A percentile compares a stretch with the other conserved stretches of the same genome.
phyloP scores from a whole-genome alignment of 495 filamentous ascomycete species.

The Lepidopterella palustris region DNA sequence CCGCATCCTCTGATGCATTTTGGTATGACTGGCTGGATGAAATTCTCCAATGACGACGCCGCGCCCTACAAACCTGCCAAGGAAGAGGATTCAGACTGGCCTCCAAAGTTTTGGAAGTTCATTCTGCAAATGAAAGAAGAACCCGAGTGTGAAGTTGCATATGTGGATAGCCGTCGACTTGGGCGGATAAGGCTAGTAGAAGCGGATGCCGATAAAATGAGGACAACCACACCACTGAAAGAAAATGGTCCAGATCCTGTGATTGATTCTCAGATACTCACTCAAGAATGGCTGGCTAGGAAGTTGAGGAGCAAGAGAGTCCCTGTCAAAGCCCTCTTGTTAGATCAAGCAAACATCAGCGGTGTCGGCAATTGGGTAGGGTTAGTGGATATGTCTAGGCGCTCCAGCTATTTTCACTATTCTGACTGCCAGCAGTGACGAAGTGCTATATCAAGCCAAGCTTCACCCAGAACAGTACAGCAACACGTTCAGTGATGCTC shows the following conservation, averaged over 20 bases:
- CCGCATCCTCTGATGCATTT: conserved; percentile 91
- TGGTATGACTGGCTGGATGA: conserved; percentile 87
- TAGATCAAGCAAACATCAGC: conserved; percentile 84
- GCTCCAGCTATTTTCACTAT: neutral
- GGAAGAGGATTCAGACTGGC: conserved; percentile 62
- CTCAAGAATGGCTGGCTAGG: conserved; percentile 58
- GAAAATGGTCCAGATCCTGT: conserved; percentile 94
- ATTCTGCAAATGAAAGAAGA: conserved; percentile 57
- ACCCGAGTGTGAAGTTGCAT: conserved; percentile 65
- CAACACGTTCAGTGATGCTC: conserved; percentile 66
- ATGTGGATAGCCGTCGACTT: conserved; percentile 74
- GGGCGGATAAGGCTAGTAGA: conserved; percentile 74
- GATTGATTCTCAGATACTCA: conserved; percentile 68
- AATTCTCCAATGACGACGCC: conserved; percentile 68
- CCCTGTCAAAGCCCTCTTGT: conserved; percentile 76
- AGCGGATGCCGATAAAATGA: conserved; percentile 66
- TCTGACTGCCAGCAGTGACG: conserved; percentile 47
- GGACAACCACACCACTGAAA: conserved; percentile 69
- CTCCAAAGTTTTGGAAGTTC: conserved; percentile 88
- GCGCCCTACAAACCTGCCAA: conserved; percentile 70
- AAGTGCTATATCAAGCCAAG: conserved; percentile 78
- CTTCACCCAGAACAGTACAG: conserved; percentile 90
- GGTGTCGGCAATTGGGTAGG: conserved; percentile 97
- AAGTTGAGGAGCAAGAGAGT: conserved; percentile 69
- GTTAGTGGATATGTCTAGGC: conserved; percentile 37